Evolutionary conservation across 1,284 basidiomycete genomes (phyloP), one percentile per base, ranked within the genome.

Genomic region (Fomitiporia mediterranea): DNA sequence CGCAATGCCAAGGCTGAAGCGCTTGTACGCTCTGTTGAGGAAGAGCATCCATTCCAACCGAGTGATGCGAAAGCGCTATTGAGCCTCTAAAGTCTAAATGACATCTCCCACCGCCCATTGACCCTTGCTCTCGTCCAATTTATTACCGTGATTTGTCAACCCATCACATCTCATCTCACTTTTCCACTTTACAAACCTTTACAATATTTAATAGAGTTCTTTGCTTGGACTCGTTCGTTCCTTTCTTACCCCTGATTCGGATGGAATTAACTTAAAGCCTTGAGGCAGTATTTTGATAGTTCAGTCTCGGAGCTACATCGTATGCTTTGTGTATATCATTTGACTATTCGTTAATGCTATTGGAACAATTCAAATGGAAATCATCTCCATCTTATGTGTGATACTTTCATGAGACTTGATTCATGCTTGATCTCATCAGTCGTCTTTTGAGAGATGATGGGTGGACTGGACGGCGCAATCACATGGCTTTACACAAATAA

Each of bases 21-120:
- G 17, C 49, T 59, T 25, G 27, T 59, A n/a, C 53, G 50, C 17
- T 42, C 58, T 9, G 34, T 59, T 27, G 58, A 59, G 48, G 54
- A 56, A 25, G 58, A 59, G 21, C 43, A 59, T 17, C 58, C 58
- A 2, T 58, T 49, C 27, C 44, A 42, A 27, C 13, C 34, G 17
- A 55, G 53, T 23, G 46, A 55, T 37, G 44, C 57, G 15, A 46
- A 51, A 27, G 40, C n/a, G 11, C 44, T 58, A 17, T n/a, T 17
- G 17, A 49, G 50, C 43, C 21, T 58, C 32, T n/a, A 51, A 55
- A 17, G 19, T 43, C 21, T 28, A 56, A 9, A 19, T 43, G 4
- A 7, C 1, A 9, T 28, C 44, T 28, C n/a, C 30, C 15, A 15
- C 44, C 25, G 4, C n/a, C 5, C 9, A 17, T 27, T n/a, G 25